These are phyloP conservation scores for Capronia americana DNA, from an alignment of 2,329 filamentous ascomycete genomes.

Conservation along the genomic window DNA sequence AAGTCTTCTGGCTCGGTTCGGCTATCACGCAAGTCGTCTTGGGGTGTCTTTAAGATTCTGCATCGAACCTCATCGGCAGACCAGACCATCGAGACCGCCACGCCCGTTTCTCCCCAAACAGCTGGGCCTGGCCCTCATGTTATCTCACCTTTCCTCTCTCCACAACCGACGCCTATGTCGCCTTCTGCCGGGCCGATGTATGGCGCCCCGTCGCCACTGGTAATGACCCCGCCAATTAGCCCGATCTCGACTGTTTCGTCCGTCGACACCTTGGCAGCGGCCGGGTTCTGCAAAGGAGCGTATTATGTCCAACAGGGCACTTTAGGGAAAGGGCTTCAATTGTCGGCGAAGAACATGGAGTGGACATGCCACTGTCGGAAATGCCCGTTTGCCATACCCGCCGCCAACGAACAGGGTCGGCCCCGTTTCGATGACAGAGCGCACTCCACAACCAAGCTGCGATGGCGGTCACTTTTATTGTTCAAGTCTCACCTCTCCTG, in stretches of 20 bases:
- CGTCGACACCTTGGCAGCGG: constrained; percentile 17
- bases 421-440: constrained; percentile 29
- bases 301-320: constrained; percentile 26
- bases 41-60: constrained; percentile 26
- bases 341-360: constrained; percentile 28
- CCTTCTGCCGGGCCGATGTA: constrained; percentile 18
- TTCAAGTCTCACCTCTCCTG: constrained; percentile 32
- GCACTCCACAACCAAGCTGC: constrained; percentile 19
- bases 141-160: constrained; percentile 14
- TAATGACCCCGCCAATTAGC: constrained; percentile 31
- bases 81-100: constrained; percentile 10
- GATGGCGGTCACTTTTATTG: constrained; percentile 28
- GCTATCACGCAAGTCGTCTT: constrained; percentile 26
- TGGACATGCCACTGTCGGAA: constrained; percentile 32
- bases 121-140: constrained; percentile 15
- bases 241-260: constrained; percentile 21
- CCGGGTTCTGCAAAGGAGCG: constrained; percentile 30
- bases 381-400: constrained; percentile 28
- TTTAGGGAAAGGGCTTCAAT: constrained; percentile 24
- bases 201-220: constrained; percentile 10
- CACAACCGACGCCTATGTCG: constrained; percentile 14
- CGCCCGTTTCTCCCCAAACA: background rate
- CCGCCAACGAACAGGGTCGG: constrained; percentile 26
- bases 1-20: constrained; percentile 8
- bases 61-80: constrained; percentile 20